Percentiles rank a stretch among this genome's conserved stretches.
Evolutionary conservation across 1,284 basidiomycete genomes (phyloP).

Genomic region (Sphagnurus paluster): DNA sequence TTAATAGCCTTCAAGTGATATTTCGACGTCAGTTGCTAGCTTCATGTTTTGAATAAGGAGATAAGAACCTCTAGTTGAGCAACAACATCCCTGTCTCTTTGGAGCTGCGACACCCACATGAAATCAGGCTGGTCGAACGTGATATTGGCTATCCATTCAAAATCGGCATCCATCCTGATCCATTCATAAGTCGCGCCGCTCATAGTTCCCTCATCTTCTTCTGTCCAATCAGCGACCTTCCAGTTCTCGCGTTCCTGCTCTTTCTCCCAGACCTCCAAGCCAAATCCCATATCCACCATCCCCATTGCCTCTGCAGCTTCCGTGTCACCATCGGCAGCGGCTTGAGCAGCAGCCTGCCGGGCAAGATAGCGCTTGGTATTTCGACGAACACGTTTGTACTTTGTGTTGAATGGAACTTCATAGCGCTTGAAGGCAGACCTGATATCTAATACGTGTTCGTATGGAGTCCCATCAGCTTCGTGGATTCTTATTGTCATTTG

Average conservation of each 20-base stretch:
- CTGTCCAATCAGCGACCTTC: constrained; percentile 98
- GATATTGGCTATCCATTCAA: constrained; percentile 95
- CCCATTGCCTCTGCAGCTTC: constrained; percentile 94
- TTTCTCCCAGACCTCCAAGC: constrained; percentile 96
- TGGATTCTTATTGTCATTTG: constrained; percentile 99
- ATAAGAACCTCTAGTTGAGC: constrained; percentile 88
- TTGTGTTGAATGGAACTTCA: constrained; percentile 99
- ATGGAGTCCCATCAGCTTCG: constrained; percentile 98
- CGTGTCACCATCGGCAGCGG: constrained; percentile 86
- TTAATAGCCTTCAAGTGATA: constrained; percentile 68
- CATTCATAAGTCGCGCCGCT: constrained; percentile 96
- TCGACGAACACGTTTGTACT: constrained; percentile 95
- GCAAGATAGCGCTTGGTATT: constrained; percentile 95
- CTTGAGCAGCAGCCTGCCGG: constrained; percentile 89
- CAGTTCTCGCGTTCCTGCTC: constrained; percentile 90
- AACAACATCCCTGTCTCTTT: constrained; percentile 96
- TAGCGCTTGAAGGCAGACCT: constrained; percentile 86
- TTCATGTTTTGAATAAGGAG: constrained; percentile 9
- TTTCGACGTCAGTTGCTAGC: constrained; percentile 11
- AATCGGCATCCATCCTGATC: constrained; percentile 99
- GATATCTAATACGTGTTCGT: constrained; percentile 97
- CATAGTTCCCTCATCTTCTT: constrained; percentile 94
- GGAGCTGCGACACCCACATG: constrained; percentile 98
- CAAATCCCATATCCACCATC: constrained; percentile 94
- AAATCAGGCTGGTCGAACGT: constrained; percentile 96